Conservation (phyloP, 148 eudicot species). For the Rhododendron molle region DNA sequence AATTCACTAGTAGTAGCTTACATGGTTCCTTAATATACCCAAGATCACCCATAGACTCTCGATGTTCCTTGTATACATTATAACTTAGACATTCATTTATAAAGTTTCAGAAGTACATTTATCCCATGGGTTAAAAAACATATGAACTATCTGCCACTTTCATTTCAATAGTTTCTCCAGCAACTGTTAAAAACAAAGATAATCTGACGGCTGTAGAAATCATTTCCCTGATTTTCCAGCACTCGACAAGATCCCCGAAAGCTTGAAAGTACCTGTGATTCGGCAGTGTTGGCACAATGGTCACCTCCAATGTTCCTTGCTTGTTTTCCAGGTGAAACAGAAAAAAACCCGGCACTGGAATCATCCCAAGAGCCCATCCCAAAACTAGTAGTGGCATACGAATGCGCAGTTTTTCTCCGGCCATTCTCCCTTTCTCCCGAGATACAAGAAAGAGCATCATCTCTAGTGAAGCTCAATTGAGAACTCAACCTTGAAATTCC, state of each 20-base stretch:
- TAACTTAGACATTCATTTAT: neutral
- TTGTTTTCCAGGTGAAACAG: slow-evolving; percentile 35
- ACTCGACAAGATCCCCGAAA: neutral
- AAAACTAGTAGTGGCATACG: slow-evolving; percentile 28
- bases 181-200: neutral
- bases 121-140: neutral
- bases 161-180: neutral
- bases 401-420: slow-evolving; percentile 30
- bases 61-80: neutral
- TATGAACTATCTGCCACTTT: neutral
- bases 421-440: slow-evolving; percentile 39
- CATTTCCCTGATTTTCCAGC: neutral
- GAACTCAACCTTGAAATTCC: slow-evolving; percentile 50
- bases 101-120: neutral
- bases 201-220: neutral
- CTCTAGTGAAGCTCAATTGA: slow-evolving; percentile 59
- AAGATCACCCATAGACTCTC: neutral
- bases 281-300: slow-evolving; percentile 26
- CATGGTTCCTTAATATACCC: neutral
- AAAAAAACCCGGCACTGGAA: slow-evolving; percentile 29
- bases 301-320: slow-evolving; percentile 28
- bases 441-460: slow-evolving; percentile 51
- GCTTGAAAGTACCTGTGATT: slow-evolving; percentile 46
- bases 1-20: neutral
- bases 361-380: slow-evolving; percentile 52